Evolutionary conservation across 2,329 filamentous ascomycete species (phyloP), one percentile per base, ranked within the genome.

Genomic region (Zalaria sp.): DNA sequence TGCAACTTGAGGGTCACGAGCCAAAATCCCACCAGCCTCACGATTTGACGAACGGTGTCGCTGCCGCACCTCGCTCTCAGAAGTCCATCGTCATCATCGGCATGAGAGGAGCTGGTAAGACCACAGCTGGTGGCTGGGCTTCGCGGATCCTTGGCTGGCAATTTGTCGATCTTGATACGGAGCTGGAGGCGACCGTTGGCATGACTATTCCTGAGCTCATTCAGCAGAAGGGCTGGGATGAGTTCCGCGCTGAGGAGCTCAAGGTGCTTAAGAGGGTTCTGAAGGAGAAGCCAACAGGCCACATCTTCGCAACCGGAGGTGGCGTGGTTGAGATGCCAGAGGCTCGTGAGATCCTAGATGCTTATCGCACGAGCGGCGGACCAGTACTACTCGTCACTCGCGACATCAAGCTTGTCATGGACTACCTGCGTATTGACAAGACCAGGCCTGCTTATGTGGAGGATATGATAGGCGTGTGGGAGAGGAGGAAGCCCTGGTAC

Each of bases 71-170:
- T 35, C 36, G 31, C 37, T 48, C 49, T 25, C 47, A 51, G 3
- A 73, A 75, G 38, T 94, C 88, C 0, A 80, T 96, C 40, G 87
- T 95, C 63, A 81, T 98, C 46, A 89, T 98, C 50, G 91, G 91
- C 6, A 98, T 98, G 91, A 79, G 91, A 49, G 91, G 91, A 43
- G 91, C 88, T 34, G 91, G 91, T 26, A 98, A 98, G 67, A 95
- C 91, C 0, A 98, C 91, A 0, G 82, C 84, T 31, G 91, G 91
- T 41, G 74, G 76, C 9, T 94, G 88, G 85, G 81, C 91, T 54
- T 79, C 83, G 1, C 75, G 75, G 46, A 73, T 82, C 27, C 68
- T 96, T 1, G 75, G 78, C 39, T 79, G 86, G 56, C 78, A 82
- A 5, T 80, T 94, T 46, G 66, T 93, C 41, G 91, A 98, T 57